These are phyloP conservation scores for Penicillium sp. DNA, from an alignment of 2,329 filamentous ascomycete species.

Conservation along the genomic window DNA sequence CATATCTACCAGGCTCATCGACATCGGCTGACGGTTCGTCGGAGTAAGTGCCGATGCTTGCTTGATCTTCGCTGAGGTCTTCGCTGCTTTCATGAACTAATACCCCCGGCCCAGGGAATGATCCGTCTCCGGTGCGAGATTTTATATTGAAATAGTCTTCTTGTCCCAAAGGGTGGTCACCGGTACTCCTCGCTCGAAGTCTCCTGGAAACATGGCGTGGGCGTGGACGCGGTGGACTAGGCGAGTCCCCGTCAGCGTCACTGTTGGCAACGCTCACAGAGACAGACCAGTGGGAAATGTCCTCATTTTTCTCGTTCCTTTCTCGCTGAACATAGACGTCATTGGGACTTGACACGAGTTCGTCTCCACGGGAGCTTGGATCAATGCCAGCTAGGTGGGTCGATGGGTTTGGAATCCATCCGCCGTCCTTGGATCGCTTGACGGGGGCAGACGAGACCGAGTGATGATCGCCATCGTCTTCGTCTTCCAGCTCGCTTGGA, in stretches of 20 bases:
- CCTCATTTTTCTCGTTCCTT: slow-evolving; percentile 51
- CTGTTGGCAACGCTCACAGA: slow-evolving; percentile 50
- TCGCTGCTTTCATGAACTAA: slow-evolving; percentile 46
- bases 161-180: slow-evolving; percentile 33
- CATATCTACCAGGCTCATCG: slow-evolving; percentile 23
- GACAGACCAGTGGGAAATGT: slow-evolving; percentile 54
- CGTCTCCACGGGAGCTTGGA: slow-evolving; percentile 46
- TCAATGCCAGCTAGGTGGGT: slow-evolving; percentile 48
- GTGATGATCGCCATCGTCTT: slow-evolving; percentile 20
- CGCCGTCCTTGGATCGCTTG: slow-evolving; percentile 45
- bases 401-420: slow-evolving; percentile 42
- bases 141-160: slow-evolving; percentile 36
- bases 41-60: slow-evolving; percentile 25
- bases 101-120: slow-evolving; percentile 53
- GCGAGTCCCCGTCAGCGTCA: slow-evolving; percentile 33
- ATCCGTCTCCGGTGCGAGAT: slow-evolving; percentile 31
- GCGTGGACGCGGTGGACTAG: slow-evolving; percentile 20
- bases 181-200: slow-evolving; percentile 49
- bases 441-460: slow-evolving; percentile 21
- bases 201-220: slow-evolving; percentile 28
- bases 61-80: slow-evolving; percentile 42
- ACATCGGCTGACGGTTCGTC: slow-evolving; percentile 28
- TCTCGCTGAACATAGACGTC: slow-evolving; percentile 50
- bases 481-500: slow-evolving; percentile 26
- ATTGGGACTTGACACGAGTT: slow-evolving; percentile 49